Conservation (phyloP, 257 asterid genomes). For the Scutellaria baicalensis region DNA sequence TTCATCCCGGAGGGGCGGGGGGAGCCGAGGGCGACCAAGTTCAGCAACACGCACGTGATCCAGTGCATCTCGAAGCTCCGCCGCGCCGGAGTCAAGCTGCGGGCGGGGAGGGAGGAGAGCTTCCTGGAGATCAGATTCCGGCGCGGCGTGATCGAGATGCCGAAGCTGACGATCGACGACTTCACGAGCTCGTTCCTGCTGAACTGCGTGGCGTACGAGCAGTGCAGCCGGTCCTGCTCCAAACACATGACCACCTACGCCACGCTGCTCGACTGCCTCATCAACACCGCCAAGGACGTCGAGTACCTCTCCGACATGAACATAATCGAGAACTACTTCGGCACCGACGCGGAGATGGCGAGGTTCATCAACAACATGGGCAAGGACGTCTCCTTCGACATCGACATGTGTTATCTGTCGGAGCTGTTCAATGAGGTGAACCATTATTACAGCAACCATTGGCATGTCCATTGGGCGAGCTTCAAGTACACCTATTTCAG, state of each 20-base stretch:
- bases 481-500: conserved; percentile 74
- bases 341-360: conserved; percentile 72
- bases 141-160: conserved; percentile 68
- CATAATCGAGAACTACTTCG: conserved; percentile 68
- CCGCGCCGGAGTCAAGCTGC: conserved; percentile 57
- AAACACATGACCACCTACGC: conserved; percentile 81
- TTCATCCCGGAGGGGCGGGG: conserved; percentile 41
- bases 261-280: conserved; percentile 55
- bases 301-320: conserved; percentile 45
- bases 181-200: conserved; percentile 60
- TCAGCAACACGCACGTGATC: conserved; percentile 38
- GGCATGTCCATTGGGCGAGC: conserved; percentile 79
- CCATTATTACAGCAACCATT: conserved; percentile 43
- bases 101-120: conserved; percentile 35
- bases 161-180: conserved; percentile 64
- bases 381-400: conserved; percentile 68
- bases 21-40: conserved; percentile 10
- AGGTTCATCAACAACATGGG: conserved; percentile 65
- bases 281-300: conserved; percentile 57
- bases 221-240: conserved; percentile 52
- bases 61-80: conserved; percentile 63
- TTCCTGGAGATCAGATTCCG: conserved; percentile 48
- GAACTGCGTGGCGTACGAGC: conserved; percentile 92
- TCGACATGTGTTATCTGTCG: conserved; percentile 49
- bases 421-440: conserved; percentile 57